Evolutionary conservation across 371 early-diverging fungal genomes (phyloP).

Genomic region (Batkoa obscura): DNA sequence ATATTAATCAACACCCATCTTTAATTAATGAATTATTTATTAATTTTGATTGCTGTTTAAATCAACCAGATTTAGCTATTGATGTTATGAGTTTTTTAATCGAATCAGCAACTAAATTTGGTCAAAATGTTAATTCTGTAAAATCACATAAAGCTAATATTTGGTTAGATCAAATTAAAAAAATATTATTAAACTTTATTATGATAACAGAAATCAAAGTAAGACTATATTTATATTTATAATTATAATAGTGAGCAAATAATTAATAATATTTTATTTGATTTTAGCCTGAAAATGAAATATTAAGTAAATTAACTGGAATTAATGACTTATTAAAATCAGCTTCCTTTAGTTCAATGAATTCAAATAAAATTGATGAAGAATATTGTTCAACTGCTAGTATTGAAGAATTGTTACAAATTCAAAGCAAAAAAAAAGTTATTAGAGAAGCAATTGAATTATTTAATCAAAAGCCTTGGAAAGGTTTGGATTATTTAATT

Average conservation of each 20-base stretch:
- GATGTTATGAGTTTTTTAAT: neutral
- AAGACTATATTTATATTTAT: neutral
- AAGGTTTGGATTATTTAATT: slow-evolving; percentile 37
- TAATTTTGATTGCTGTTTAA: slow-evolving; percentile 69
- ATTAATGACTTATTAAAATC: too few species aligned
- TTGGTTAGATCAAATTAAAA: slow-evolving; percentile 42
- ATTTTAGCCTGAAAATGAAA: neutral
- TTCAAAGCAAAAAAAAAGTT: slow-evolving; percentile 65
- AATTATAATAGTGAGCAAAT: too few species aligned
- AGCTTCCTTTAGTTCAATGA: too few species aligned
- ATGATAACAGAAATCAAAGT: neutral
- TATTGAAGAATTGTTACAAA: slow-evolving; percentile 65
- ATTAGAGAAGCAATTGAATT: slow-evolving; percentile 24
- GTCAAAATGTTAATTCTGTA: neutral
- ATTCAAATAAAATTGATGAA: slow-evolving; percentile 18
- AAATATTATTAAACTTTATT: slow-evolving; percentile 20
- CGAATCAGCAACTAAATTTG: neutral
- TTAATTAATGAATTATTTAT: slow-evolving; percentile 80
- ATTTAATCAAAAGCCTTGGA: neutral
- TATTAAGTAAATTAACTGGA: neutral
- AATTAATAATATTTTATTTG: too few species aligned
- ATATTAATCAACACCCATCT: slow-evolving; percentile 36
- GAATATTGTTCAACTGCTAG: slow-evolving; percentile 54
- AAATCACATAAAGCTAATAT: neutral
- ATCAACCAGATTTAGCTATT: slow-evolving; percentile 1